Percentiles rank a stretch among this genome's conserved stretches.
phyloP scores from a whole-genome alignment of 75 land plant genomes.

The Pinus taeda region DNA sequence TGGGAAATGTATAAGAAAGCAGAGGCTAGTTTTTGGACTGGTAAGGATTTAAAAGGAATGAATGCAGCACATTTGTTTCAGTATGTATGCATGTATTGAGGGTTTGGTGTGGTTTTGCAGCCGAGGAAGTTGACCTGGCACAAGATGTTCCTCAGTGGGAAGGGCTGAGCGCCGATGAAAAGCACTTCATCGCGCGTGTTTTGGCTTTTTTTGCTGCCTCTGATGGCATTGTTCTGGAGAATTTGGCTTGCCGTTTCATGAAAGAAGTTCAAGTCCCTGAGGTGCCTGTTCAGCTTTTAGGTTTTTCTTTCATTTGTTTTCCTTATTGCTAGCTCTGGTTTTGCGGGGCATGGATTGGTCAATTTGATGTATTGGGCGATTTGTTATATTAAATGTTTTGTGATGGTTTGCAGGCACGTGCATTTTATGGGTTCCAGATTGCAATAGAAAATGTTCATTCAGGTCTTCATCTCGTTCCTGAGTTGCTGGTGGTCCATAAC shows the following conservation, averaged over 20 bases:
- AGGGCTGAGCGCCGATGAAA: conserved; percentile 52
- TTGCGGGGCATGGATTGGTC: too few relatives aligned
- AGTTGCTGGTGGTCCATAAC: too few relatives aligned
- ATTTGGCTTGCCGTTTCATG: conserved; percentile 88
- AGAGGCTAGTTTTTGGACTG: conserved; percentile 16
- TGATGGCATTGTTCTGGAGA: conserved; percentile 92
- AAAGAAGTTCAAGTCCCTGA: conserved; percentile 82
- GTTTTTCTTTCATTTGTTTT: too few relatives aligned
- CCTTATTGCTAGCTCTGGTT: too few relatives aligned
- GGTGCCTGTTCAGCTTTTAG: conserved; percentile 6
- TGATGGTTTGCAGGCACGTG: conserved; percentile 50
- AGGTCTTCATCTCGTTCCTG: conserved; percentile 5
- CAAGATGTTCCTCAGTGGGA: conserved; percentile 72
- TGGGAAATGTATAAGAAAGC: conserved; percentile 42
- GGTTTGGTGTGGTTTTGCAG: conserved; percentile 2
- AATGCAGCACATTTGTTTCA: too few relatives aligned
- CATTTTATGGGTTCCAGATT: conserved; percentile 94
- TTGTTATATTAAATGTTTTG: too few relatives aligned
- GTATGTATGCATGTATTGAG: too few relatives aligned
- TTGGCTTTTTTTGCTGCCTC: conserved; percentile 94
- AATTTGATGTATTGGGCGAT: too few relatives aligned
- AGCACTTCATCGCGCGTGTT: conserved; percentile 81
- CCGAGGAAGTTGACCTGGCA: conserved; percentile 88
- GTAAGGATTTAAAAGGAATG: neutral
- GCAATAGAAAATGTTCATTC: conserved; percentile 95